Evolutionary conservation across 2,329 filamentous ascomycete species (phyloP).

Genomic region (Sporothrix globosa): DNA sequence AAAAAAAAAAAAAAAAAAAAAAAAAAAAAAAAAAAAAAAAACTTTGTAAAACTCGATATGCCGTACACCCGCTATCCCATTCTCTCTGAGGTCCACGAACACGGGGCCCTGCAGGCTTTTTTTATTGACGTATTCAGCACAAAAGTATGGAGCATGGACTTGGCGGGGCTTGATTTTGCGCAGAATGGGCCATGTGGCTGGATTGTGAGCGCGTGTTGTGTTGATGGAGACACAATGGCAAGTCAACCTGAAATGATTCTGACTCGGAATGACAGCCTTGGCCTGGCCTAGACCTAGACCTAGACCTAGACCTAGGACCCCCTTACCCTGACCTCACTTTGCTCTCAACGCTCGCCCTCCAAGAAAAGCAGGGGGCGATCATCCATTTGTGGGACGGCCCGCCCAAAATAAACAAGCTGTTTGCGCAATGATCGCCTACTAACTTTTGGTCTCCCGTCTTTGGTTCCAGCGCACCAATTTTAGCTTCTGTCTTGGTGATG

Average conservation of each 20-base stretch:
- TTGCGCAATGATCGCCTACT: constrained; percentile 19
- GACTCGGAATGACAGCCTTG: neutral
- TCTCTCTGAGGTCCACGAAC: neutral
- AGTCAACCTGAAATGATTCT: neutral
- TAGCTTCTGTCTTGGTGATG: constrained; percentile 10
- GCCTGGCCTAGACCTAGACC: too few species aligned
- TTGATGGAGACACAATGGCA: neutral
- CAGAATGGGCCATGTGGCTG: too few species aligned
- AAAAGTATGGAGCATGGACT: neutral
- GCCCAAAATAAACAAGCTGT: neutral
- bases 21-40: too few species aligned
- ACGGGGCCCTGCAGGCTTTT: neutral
- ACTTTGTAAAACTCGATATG: too few species aligned
- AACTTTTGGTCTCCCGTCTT: neutral
- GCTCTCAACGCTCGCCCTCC: neutral
- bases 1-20: too few species aligned
- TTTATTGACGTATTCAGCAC: neutral
- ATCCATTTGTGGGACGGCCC: constrained; percentile 22
- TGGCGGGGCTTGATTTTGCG: neutral
- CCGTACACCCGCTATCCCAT: neutral
- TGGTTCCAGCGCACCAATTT: neutral
- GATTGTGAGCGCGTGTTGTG: neutral
- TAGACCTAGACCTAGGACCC: too few species aligned
- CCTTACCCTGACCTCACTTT: too few species aligned
- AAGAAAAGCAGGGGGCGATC: neutral